These are phyloP conservation scores for Lecanosticta acicola DNA, from an alignment of 2,329 filamentous ascomycete genomes.

Conservation along the genomic window DNA sequence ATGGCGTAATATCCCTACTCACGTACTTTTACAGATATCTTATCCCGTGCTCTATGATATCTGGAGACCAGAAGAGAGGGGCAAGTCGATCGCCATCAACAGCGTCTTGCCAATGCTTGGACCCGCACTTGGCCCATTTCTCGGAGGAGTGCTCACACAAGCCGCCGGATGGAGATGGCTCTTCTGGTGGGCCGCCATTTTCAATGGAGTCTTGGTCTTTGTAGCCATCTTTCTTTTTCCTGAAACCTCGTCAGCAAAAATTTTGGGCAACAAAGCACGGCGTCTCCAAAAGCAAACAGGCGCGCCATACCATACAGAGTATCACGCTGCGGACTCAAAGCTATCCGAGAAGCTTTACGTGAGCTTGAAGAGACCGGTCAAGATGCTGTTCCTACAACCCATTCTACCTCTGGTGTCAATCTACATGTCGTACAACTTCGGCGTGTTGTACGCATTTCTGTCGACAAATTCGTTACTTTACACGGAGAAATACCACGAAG, in stretches of 20 bases:
- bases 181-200: constrained; percentile 38
- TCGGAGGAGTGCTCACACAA: constrained; percentile 37
- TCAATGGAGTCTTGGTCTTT: constrained; percentile 22
- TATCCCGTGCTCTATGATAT: constrained; percentile 19
- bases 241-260: constrained; percentile 36
- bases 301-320: too few species aligned
- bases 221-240: constrained; percentile 30
- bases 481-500: constrained; percentile 34
- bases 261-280: constrained; percentile 36
- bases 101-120: constrained; percentile 17
- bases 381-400: constrained; percentile 17
- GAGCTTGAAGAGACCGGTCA: constrained; percentile 38
- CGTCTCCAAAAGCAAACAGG: constrained; percentile 34
- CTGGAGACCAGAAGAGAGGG: constrained; percentile 18
- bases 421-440: constrained; percentile 11
- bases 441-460: constrained; percentile 37
- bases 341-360: constrained; percentile 21
- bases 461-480: constrained; percentile 40
- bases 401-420: constrained; percentile 17
- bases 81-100: constrained; percentile 14
- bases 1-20: too few species aligned
- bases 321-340: constrained; percentile 6
- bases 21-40: too few species aligned
- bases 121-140: constrained; percentile 19
- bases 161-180: constrained; percentile 40